Conservation (phyloP, 2,329 filamentous ascomycete genomes). For the Fusarium devonianum region DNA sequence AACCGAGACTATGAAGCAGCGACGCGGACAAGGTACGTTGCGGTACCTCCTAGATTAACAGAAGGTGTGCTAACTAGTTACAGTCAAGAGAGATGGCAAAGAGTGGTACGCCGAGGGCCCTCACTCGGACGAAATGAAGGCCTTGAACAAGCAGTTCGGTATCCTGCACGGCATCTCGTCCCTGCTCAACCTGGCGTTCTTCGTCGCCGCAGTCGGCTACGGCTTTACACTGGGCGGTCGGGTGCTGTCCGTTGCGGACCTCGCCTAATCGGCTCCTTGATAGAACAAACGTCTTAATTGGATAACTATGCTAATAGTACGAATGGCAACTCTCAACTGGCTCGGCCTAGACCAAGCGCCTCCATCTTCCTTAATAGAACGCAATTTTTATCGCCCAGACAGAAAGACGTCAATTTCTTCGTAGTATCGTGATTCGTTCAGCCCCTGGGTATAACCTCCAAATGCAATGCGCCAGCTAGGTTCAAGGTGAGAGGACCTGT, state of each 20-base stretch:
- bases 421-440: constrained; percentile 37
- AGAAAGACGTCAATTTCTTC: constrained; percentile 26
- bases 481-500: constrained; percentile 1
- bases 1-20: constrained; percentile 74
- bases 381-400: constrained; percentile 10
- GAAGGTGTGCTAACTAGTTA: constrained; percentile 23
- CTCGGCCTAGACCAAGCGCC: constrained; percentile 1
- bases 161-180: constrained; percentile 83
- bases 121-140: constrained; percentile 84
- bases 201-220: constrained; percentile 77
- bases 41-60: background rate
- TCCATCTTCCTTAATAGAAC: constrained; percentile 2
- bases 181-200: constrained; percentile 75
- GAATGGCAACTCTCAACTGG: constrained; percentile 20
- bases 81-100: constrained; percentile 88
- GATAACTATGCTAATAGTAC: constrained; percentile 17
- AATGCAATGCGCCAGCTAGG: constrained; percentile 29
- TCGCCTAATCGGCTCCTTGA: constrained; percentile 26
- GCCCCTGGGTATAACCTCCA: constrained; percentile 34
- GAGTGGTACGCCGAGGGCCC: constrained; percentile 80
- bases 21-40: constrained; percentile 77
- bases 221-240: constrained; percentile 75
- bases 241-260: constrained; percentile 54
- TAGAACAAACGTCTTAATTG: constrained; percentile 10
- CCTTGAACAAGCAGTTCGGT: constrained; percentile 79